phyloP scores from a whole-genome alignment of 352 stramenopile species.

The Globisporangium barbulae region DNA sequence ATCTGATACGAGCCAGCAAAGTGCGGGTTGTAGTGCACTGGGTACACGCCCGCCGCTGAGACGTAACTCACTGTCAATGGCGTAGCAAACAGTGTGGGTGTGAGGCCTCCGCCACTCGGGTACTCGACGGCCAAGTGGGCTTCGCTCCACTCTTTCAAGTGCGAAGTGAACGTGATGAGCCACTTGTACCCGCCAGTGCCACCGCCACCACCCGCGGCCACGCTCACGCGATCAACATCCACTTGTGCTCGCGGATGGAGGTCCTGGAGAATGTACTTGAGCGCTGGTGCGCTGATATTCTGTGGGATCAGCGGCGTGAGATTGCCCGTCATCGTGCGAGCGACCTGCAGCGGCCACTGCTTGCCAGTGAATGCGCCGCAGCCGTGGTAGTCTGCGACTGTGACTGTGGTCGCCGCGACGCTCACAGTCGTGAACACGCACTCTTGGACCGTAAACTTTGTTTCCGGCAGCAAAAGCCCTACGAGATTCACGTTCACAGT shows the following conservation, averaged over 20 bases:
- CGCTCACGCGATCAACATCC: conserved; percentile 30
- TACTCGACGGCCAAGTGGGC: conserved; percentile 77
- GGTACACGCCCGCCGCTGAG: conserved; percentile 82
- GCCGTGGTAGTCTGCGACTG: conserved; percentile 51
- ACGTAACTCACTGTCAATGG: conserved; percentile 48
- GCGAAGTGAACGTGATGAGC: conserved; percentile 90
- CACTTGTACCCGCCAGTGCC: conserved; percentile 67
- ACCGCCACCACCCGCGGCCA: conserved; percentile 17
- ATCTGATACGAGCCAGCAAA: conserved; percentile 89
- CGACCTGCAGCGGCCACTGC: conserved; percentile 39
- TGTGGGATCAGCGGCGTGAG: conserved; percentile 66
- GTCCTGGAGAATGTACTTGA: conserved; percentile 70
- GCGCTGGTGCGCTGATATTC: conserved; percentile 44
- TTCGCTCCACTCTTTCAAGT: conserved; percentile 74
- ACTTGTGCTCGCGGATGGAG: conserved; percentile 40
- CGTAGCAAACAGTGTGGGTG: conserved; percentile 38
- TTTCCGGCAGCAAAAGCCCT: conserved; percentile 41
- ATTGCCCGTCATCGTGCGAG: conserved; percentile 17
- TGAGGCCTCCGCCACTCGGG: conserved; percentile 24
- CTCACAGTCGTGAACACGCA: conserved; percentile 62
- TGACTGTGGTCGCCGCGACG: conserved; percentile 43
- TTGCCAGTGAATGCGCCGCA: conserved; percentile 46
- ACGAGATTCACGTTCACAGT: conserved; percentile 63
- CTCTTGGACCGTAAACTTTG: conserved; percentile 66
- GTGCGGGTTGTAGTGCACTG: conserved; percentile 89